A percentile compares a stretch with the other conserved stretches of the same genome.
Evolutionary conservation across 169 alveolate species (phyloP).

Genomic region (Eimeria necatrix): DNA sequence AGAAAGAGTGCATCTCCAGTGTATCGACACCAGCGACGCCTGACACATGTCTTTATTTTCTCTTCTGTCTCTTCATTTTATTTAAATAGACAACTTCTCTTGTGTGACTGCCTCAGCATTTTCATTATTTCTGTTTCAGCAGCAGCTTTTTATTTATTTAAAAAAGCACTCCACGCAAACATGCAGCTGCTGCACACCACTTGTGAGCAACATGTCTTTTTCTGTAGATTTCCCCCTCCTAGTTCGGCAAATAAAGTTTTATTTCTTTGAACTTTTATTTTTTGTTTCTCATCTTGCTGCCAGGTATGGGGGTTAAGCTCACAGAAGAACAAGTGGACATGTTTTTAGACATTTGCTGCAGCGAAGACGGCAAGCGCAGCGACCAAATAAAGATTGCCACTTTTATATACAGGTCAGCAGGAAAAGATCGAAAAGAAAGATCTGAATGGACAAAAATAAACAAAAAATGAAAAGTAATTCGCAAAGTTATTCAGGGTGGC

Average conservation of each 20-base stretch:
- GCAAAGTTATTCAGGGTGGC: too few species aligned
- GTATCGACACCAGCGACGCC: not conserved
- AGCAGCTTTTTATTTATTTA: too few species aligned
- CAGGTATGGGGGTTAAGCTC: constrained; percentile 81
- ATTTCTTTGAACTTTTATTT: not conserved
- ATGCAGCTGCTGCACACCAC: too few species aligned
- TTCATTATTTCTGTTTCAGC: too few species aligned
- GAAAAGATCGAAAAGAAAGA: too few species aligned
- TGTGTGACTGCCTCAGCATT: too few species aligned
- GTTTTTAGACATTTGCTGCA: constrained; percentile 78
- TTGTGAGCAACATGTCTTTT: too few species aligned
- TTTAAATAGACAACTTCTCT: too few species aligned
- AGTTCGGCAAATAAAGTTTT: not conserved
- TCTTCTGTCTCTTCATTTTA: not conserved
- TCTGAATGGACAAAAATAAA: too few species aligned
- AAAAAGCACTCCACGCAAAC: too few species aligned
- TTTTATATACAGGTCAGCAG: constrained; percentile 76
- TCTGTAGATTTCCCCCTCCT: not conserved
- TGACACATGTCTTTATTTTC: not conserved
- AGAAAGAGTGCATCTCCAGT: too few species aligned
- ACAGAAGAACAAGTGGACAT: constrained; percentile 83
- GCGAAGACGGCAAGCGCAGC: constrained; percentile 65
- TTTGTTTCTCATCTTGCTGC: not conserved
- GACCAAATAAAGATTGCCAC: constrained; percentile 64
- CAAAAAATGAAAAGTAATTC: too few species aligned